Evolutionary conservation across 495 filamentous ascomycete species (phyloP).

Genomic region (Aspergillus saccharolyticus): DNA sequence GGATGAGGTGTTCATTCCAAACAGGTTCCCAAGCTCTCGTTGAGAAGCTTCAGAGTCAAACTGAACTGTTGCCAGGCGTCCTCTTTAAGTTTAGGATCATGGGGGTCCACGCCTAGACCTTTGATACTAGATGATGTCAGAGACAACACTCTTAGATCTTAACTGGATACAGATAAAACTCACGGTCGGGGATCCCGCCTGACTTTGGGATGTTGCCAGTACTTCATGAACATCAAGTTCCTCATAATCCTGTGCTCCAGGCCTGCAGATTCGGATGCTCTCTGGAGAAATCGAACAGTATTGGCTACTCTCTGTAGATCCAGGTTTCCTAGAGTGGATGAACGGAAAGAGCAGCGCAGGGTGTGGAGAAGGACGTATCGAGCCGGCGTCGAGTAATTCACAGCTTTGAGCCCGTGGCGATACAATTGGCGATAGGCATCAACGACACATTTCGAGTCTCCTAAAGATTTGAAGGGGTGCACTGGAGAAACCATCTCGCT

Average conservation of each 20-base stretch:
- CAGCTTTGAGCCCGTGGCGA: constrained; percentile 65
- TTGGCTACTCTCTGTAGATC: constrained; percentile 58
- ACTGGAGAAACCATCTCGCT: constrained; percentile 10
- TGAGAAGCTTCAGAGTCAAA: constrained; percentile 64
- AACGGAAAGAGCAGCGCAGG: constrained; percentile 69
- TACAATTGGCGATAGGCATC: constrained; percentile 78
- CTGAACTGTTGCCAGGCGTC: constrained; percentile 54
- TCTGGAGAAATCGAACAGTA: constrained; percentile 71
- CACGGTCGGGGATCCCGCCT: constrained; percentile 35
- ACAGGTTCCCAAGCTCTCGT: constrained; percentile 65
- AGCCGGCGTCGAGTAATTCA: constrained; percentile 74
- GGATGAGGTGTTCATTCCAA: constrained; percentile 43
- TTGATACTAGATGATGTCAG: constrained; percentile 31
- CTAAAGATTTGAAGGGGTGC: constrained; percentile 9
- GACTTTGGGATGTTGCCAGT: constrained; percentile 47
- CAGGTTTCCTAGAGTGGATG: constrained; percentile 45
- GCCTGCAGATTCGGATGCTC: constrained; percentile 59
- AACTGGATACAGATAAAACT: constrained; percentile 15
- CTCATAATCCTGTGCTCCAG: constrained; percentile 78
- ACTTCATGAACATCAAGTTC: constrained; percentile 61
- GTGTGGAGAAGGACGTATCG: constrained; percentile 60
- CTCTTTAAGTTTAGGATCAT: constrained; percentile 27
- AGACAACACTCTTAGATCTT: neutral
- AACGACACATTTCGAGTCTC: constrained; percentile 44
- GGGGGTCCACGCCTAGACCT: constrained; percentile 24